phyloP scores from a whole-genome alignment of 768 basidiomycete genomes.

The Asterophora lycoperdoides region DNA sequence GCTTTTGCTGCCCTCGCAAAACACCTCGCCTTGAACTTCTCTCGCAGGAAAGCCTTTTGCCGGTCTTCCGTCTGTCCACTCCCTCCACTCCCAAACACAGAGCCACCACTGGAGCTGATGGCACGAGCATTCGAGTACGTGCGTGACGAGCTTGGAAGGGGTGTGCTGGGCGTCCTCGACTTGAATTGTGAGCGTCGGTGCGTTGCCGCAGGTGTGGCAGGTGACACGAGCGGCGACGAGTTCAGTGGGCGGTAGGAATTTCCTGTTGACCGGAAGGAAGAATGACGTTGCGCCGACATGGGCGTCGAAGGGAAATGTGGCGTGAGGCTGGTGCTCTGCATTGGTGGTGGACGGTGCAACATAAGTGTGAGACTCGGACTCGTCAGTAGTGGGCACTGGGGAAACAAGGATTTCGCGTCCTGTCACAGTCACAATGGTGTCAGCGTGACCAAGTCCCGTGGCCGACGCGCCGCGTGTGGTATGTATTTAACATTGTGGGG shows the following conservation, averaged over 20 bases:
- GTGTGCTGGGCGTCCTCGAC: conserved; percentile 23
- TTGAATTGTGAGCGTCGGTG: conserved; percentile 60
- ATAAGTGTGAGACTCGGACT: too few species aligned
- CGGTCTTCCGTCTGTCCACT: conserved; percentile 34
- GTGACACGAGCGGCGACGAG: conserved; percentile 52
- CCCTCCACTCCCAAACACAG: conserved; percentile 16
- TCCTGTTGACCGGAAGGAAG: background rate
- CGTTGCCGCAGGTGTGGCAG: conserved; percentile 36
- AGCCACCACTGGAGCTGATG: conserved; percentile 18
- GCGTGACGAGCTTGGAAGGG: conserved; percentile 21
- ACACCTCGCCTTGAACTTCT: conserved; percentile 58
- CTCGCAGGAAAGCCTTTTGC: conserved; percentile 52
- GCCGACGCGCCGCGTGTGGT: too few species aligned
- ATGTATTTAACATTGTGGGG: too few species aligned
- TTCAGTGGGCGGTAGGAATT: conserved; percentile 31
- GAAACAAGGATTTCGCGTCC: too few species aligned
- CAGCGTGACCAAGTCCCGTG: too few species aligned
- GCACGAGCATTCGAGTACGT: conserved; percentile 3
- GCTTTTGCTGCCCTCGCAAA: conserved; percentile 57
- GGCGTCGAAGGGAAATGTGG: conserved; percentile 14
- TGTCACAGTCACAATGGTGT: too few species aligned
- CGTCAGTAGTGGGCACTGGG: too few species aligned
- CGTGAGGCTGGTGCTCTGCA: conserved; percentile 5
- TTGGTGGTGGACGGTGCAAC: background rate
- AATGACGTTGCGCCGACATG: conserved; percentile 1